Evolutionary conservation across 2,329 filamentous ascomycete genomes (phyloP).

Genomic region (Ceratocystiopsis brevicomis): DNA sequence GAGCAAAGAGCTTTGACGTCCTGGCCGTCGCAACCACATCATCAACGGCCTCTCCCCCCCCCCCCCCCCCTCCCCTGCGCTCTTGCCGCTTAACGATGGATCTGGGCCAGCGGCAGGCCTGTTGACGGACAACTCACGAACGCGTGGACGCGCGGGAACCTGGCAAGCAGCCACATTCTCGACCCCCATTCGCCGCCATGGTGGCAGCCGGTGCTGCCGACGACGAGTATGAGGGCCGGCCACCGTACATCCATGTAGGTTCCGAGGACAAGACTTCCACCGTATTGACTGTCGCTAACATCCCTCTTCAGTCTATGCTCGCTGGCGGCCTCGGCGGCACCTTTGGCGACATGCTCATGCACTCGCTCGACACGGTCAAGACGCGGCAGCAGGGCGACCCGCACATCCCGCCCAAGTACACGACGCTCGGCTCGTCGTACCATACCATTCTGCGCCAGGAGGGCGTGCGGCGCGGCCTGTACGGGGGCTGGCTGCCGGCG

Average conservation of each 20-base stretch:
- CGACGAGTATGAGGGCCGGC: slow-evolving; percentile 35
- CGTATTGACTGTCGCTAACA: slow-evolving; percentile 4
- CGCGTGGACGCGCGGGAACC: slow-evolving; percentile 1
- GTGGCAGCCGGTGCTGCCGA: slow-evolving; percentile 15
- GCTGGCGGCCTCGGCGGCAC: slow-evolving; percentile 85
- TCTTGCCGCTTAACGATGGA: slow-evolving; percentile 11
- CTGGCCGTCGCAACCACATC: too few species aligned
- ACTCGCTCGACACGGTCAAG: slow-evolving; percentile 96
- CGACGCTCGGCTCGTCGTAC: slow-evolving; percentile 77
- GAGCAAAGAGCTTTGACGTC: too few species aligned
- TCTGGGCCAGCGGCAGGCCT: slow-evolving; percentile 4
- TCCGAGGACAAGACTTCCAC: background rate
- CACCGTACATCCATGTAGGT: slow-evolving; percentile 43
- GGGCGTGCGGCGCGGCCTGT: slow-evolving; percentile 67
- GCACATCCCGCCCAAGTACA: slow-evolving; percentile 80
- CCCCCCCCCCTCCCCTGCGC: too few species aligned
- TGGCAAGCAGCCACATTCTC: background rate
- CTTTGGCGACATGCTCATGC: slow-evolving; percentile 94
- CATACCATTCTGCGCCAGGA: slow-evolving; percentile 86
- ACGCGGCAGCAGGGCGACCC: slow-evolving; percentile 94
- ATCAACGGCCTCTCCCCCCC: too few species aligned
- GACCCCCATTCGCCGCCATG: slow-evolving; percentile 5
- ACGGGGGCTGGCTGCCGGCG: slow-evolving; percentile 83
- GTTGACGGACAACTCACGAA: slow-evolving; percentile 2
- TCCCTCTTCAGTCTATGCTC: slow-evolving; percentile 56